Percentiles rank a stretch among this genome's conserved stretches.
Conservation (phyloP, 2,329 filamentous ascomycete genomes). For the Alternaria sp. region DNA sequence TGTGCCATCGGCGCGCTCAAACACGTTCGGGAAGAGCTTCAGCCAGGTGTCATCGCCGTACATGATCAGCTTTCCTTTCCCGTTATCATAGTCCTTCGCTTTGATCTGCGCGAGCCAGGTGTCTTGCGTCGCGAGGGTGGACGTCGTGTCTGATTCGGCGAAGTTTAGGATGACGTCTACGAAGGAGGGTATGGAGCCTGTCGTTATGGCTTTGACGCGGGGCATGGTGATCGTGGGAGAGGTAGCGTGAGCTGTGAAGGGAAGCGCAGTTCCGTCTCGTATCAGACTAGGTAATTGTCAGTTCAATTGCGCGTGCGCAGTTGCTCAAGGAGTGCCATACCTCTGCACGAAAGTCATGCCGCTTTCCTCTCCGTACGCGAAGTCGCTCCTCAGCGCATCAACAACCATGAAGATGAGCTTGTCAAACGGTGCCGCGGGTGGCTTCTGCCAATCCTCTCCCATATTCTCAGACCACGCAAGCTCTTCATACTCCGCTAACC, state of each 20-base stretch:
- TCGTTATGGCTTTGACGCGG: slow-evolving; percentile 94
- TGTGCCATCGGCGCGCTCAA: slow-evolving; percentile 87
- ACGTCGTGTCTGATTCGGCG: slow-evolving; percentile 90
- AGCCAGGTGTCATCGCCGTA: slow-evolving; percentile 99
- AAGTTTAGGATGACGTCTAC: slow-evolving; percentile 96
- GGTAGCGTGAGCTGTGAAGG: slow-evolving; percentile 95
- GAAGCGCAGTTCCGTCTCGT: slow-evolving; percentile 79
- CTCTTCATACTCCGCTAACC: slow-evolving; percentile 73
- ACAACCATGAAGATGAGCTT: slow-evolving; percentile 97
- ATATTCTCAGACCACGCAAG: slow-evolving; percentile 55
- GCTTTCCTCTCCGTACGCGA: slow-evolving; percentile 82
- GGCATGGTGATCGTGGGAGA: slow-evolving; percentile 99
- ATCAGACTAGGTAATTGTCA: slow-evolving; percentile 69
- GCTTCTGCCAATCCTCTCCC: slow-evolving; percentile 44
- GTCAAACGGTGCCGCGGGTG: slow-evolving; percentile 76
- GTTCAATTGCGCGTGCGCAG: not conserved
- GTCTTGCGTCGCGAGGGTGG: slow-evolving; percentile 85
- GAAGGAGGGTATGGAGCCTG: slow-evolving; percentile 97
- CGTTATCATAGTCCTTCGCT: slow-evolving; percentile 56
- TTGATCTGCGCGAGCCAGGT: slow-evolving; percentile 96
- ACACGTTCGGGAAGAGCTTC: slow-evolving; percentile 90
- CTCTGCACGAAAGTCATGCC: slow-evolving; percentile 89
- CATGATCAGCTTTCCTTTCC: slow-evolving; percentile 76
- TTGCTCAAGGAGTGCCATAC: slow-evolving; percentile 54
- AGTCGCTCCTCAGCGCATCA: slow-evolving; percentile 88